A percentile compares a stretch with the other conserved stretches of the same genome.
These are phyloP conservation scores for Avena sativa DNA, from an alignment of 176 grass and related monocot species.

Conservation along the genomic window DNA sequence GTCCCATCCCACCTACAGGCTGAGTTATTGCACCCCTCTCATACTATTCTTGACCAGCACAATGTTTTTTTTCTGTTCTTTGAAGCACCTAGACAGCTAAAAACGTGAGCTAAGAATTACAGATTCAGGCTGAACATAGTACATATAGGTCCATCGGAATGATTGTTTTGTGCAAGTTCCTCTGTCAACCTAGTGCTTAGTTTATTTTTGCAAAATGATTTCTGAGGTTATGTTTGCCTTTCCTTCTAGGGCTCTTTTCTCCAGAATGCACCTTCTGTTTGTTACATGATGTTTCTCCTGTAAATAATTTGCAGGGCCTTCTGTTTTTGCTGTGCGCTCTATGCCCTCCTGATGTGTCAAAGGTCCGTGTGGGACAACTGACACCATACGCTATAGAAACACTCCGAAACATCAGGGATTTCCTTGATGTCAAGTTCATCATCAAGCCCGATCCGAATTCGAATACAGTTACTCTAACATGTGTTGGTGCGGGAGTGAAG, in stretches of 20 bases:
- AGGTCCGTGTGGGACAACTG: slow-evolving; percentile 78
- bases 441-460: slow-evolving; percentile 82
- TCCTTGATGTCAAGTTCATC: slow-evolving; percentile 80
- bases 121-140: not conserved
- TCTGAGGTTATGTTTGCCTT: not conserved
- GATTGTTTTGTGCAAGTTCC: not conserved
- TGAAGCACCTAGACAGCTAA: not conserved
- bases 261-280: not conserved
- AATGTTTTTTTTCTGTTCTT: not conserved
- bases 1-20: no score
- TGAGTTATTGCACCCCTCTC: not conserved
- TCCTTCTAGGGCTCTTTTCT: not conserved
- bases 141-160: not conserved
- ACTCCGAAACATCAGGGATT: slow-evolving; percentile 81
- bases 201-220: not conserved
- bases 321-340: slow-evolving; percentile 84
- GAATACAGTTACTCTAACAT: slow-evolving; percentile 73
- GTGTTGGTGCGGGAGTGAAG: slow-evolving; percentile 73
- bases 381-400: slow-evolving; percentile 81
- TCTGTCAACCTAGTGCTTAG: not conserved
- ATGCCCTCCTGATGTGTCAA: slow-evolving; percentile 79
- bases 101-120: not conserved
- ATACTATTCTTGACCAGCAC: not conserved
- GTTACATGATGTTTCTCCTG: slow-evolving; percentile 15
- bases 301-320: slow-evolving; percentile 65